Evolutionary conservation across 352 stramenopile genomes (phyloP).

Genomic region (Pythium folliculosum): DNA sequence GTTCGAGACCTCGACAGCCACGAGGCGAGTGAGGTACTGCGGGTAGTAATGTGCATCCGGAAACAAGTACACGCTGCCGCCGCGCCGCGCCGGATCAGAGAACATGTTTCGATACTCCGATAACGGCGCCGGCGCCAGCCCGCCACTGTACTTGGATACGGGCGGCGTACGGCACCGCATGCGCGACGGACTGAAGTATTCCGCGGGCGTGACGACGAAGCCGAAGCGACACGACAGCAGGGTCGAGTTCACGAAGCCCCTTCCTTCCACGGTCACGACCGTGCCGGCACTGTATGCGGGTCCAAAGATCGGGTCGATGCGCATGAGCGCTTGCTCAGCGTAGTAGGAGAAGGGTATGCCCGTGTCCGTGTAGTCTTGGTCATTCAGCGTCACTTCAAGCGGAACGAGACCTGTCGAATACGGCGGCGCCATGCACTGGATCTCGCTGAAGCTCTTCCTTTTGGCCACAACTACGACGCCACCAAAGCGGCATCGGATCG

Average conservation of each 20-base stretch:
- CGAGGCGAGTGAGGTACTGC: conserved; percentile 83
- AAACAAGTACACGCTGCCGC: conserved; percentile 77
- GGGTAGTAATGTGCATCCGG: conserved; percentile 85
- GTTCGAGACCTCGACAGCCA: conserved; percentile 94
- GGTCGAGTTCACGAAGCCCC: conserved; percentile 88
- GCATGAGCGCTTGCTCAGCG: conserved; percentile 60
- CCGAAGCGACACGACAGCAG: conserved; percentile 90
- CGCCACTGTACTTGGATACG: conserved; percentile 55
- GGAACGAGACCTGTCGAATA: conserved; percentile 68
- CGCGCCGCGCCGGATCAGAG: conserved; percentile 48
- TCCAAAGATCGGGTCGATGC: conserved; percentile 88
- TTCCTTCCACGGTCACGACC: conserved; percentile 79
- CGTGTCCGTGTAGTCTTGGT: conserved; percentile 88
- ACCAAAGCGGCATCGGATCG: conserved; percentile 88
- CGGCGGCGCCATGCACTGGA: conserved; percentile 80
- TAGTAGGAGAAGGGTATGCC: conserved; percentile 84
- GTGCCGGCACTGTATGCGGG: conserved; percentile 85
- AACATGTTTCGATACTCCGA: conserved; percentile 71
- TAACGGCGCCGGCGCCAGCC: conserved; percentile 57
- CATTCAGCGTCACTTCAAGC: conserved; percentile 90
- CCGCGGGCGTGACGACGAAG: conserved; percentile 71
- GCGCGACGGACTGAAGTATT: conserved; percentile 76
- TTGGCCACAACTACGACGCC: conserved; percentile 55
- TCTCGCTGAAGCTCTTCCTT: conserved; percentile 67
- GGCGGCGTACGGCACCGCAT: conserved; percentile 86